These are phyloP conservation scores for Boletus insuetus DNA, from an alignment of 768 basidiomycete genomes.

Conservation along the genomic window DNA sequence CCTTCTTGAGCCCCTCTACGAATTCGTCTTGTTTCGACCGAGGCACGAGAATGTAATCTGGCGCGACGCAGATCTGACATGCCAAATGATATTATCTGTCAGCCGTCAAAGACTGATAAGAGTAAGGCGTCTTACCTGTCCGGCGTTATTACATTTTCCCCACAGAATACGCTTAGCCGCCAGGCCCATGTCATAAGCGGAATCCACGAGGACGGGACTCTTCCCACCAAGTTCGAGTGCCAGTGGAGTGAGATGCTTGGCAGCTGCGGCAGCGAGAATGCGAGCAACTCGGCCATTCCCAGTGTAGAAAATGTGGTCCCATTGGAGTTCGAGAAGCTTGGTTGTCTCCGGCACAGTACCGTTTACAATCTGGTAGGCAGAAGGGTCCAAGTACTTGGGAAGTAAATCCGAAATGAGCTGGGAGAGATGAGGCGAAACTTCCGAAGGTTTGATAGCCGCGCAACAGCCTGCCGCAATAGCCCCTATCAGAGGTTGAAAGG, in stretches of 20 bases:
- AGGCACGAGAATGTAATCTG: constrained; percentile 46
- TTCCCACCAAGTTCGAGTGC: constrained; percentile 39
- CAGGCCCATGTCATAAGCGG: constrained; percentile 41
- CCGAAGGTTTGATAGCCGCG: constrained; percentile 66
- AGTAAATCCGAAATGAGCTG: constrained; percentile 51
- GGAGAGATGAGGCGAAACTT: constrained; percentile 46
- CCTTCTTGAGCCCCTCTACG: constrained; percentile 41
- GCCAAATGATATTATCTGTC: neutral
- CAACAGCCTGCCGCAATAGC: constrained; percentile 75
- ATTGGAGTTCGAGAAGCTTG: constrained; percentile 29
- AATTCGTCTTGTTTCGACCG: constrained; percentile 45
- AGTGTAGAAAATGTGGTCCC: constrained; percentile 39
- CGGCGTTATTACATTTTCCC: constrained; percentile 64
- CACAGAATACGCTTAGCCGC: constrained; percentile 65
- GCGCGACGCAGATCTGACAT: constrained; percentile 38
- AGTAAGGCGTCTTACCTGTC: constrained; percentile 43
- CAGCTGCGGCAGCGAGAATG: constrained; percentile 26
- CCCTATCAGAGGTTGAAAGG: constrained; percentile 57
- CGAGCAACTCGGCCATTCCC: constrained; percentile 32
- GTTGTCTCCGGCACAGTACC: constrained; percentile 42
- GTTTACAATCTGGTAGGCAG: constrained; percentile 52
- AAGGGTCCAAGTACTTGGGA: constrained; percentile 53
- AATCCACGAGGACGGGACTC: constrained; percentile 45
- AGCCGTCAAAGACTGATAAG: too few species aligned
- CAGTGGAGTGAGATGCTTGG: constrained; percentile 34